A percentile compares a stretch with the other conserved stretches of the same genome.
These are phyloP conservation scores for Ophiostoma montium DNA, from an alignment of 2,329 filamentous ascomycete species.

Conservation along the genomic window DNA sequence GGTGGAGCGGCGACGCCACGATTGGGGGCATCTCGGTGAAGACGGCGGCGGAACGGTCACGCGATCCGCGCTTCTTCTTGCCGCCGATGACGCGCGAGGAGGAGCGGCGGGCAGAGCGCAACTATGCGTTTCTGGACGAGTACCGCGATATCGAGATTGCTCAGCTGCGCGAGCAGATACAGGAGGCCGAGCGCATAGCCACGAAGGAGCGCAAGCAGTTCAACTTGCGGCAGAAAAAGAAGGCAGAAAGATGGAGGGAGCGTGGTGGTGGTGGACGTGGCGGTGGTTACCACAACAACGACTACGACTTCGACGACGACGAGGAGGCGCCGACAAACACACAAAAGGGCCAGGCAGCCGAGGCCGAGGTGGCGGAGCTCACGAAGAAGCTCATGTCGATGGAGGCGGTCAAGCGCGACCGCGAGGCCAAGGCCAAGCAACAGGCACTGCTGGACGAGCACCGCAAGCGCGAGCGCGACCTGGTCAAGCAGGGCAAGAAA, in stretches of 20 bases:
- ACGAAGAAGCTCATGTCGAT: conserved; percentile 63
- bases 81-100: conserved; percentile 36
- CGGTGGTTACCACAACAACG: neutral
- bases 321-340: neutral
- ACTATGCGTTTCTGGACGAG: conserved; percentile 78
- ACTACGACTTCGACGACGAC: conserved; percentile 19
- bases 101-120: conserved; percentile 46
- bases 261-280: neutral
- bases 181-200: conserved; percentile 36
- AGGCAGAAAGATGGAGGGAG: conserved; percentile 17
- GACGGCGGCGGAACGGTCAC: conserved; percentile 26
- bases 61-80: conserved; percentile 83
- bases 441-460: conserved; percentile 59
- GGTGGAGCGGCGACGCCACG: conserved; percentile 11
- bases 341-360: conserved; percentile 4
- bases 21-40: conserved; percentile 36
- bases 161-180: conserved; percentile 54
- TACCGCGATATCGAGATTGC: conserved; percentile 77
- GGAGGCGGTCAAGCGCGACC: conserved; percentile 62
- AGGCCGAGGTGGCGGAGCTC: conserved; percentile 47
- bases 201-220: conserved; percentile 9
- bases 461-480: conserved; percentile 67
- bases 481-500: conserved; percentile 75
- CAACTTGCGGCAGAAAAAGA: neutral
- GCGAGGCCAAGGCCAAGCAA: conserved; percentile 54